phyloP scores from a whole-genome alignment of 2,329 filamentous ascomycete species.

The Setomelanomma holmii region DNA sequence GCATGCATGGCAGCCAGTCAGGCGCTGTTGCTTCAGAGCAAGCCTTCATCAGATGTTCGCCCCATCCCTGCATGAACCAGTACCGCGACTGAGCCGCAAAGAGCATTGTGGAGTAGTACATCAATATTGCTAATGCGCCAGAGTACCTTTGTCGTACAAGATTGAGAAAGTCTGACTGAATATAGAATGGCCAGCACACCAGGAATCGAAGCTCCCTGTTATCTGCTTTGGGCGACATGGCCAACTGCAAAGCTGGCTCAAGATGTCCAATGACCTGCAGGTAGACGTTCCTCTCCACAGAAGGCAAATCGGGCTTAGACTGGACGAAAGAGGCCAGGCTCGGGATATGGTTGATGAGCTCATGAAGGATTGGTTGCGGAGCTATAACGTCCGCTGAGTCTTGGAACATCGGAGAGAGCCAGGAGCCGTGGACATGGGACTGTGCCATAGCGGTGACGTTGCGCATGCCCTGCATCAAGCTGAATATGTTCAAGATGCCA shows the following conservation, averaged over 20 bases:
- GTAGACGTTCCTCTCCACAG: slow-evolving; percentile 22
- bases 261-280: slow-evolving; percentile 25
- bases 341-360: slow-evolving; percentile 30
- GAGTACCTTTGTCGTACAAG: slow-evolving; percentile 41
- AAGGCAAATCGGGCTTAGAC: slow-evolving; percentile 22
- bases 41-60: slow-evolving; percentile 31
- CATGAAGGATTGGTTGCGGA: slow-evolving; percentile 36
- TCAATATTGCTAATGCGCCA: slow-evolving; percentile 47
- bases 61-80: slow-evolving; percentile 52
- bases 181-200: slow-evolving; percentile 49
- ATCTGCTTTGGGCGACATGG: slow-evolving; percentile 32
- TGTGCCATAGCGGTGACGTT: slow-evolving; percentile 35
- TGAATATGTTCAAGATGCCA: slow-evolving; percentile 43
- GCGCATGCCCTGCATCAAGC: slow-evolving; percentile 45
- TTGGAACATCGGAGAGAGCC: slow-evolving; percentile 31
- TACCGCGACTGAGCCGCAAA: slow-evolving; percentile 42
- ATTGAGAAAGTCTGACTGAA: slow-evolving; percentile 40
- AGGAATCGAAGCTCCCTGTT: slow-evolving; percentile 46
- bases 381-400: slow-evolving; percentile 28
- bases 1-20: slow-evolving; percentile 31
- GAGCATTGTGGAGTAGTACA: slow-evolving; percentile 48
- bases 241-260: slow-evolving; percentile 26
- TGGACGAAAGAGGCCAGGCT: slow-evolving; percentile 28
- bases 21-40: slow-evolving; percentile 30
- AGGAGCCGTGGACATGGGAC: slow-evolving; percentile 25